phyloP scores from a whole-genome alignment of 1,284 basidiomycete species.

The Ustilago shanxiensis region DNA sequence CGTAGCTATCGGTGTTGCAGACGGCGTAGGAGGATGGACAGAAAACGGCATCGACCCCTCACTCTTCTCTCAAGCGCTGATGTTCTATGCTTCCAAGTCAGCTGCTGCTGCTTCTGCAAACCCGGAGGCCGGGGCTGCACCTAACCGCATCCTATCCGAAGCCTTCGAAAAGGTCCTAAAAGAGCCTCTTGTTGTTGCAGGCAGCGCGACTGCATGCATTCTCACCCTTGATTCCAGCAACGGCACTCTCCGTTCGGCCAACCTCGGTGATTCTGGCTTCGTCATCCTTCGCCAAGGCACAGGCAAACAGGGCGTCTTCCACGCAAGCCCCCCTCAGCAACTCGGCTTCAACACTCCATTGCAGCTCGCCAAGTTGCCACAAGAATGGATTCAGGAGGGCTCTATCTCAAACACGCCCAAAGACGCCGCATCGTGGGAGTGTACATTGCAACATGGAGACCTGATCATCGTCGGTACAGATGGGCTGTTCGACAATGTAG shows the following conservation, averaged over 20 bases:
- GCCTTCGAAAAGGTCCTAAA: slow-evolving; percentile 80
- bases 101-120: slow-evolving; percentile 26
- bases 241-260: slow-evolving; percentile 82
- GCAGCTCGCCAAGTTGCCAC: slow-evolving; percentile 68
- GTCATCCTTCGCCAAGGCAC: slow-evolving; percentile 75
- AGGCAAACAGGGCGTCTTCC: slow-evolving; percentile 60
- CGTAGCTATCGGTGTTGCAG: slow-evolving; percentile 80
- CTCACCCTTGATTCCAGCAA: slow-evolving; percentile 81
- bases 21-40: slow-evolving; percentile 80
- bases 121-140: slow-evolving; percentile 17
- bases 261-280: slow-evolving; percentile 91
- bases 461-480: slow-evolving; percentile 77
- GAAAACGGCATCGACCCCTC: slow-evolving; percentile 86
- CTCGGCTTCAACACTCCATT: slow-evolving; percentile 67
- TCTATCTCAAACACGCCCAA: slow-evolving; percentile 59
- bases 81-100: slow-evolving; percentile 78
- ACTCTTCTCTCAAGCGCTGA: slow-evolving; percentile 78
- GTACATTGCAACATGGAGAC: slow-evolving; percentile 59
- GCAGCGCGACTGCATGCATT: slow-evolving; percentile 87
- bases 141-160: slow-evolving; percentile 77
- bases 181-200: slow-evolving; percentile 80
- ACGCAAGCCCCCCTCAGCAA: slow-evolving; percentile 61
- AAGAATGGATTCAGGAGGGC: slow-evolving; percentile 49
- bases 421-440: slow-evolving; percentile 57
- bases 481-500: slow-evolving; percentile 88